Evolutionary conservation across 2,329 filamentous ascomycete species (phyloP).

Genomic region (Pseudogymnoascus sp.): DNA sequence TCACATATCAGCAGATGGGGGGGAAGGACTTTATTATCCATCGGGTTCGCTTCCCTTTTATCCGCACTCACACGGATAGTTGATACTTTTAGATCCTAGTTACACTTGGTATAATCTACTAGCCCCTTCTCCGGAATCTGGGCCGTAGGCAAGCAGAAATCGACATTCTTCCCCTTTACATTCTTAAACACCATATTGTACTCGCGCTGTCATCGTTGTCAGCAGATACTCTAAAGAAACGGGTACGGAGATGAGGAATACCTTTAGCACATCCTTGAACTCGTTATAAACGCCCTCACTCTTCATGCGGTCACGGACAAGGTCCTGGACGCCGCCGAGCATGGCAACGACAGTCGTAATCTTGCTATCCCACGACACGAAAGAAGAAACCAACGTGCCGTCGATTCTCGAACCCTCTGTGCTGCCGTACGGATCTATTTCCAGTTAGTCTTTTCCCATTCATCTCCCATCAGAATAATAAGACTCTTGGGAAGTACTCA

Average conservation of each 20-base stretch:
- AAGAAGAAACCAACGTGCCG: slow-evolving; percentile 32
- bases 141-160: slow-evolving; percentile 10
- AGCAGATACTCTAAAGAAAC: background rate
- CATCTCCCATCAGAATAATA: background rate
- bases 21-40: no score
- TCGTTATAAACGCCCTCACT: slow-evolving; percentile 32
- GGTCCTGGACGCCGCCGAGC: slow-evolving; percentile 32
- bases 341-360: slow-evolving; percentile 35
- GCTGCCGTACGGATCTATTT: slow-evolving; percentile 34
- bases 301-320: slow-evolving; percentile 34
- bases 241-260: background rate
- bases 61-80: background rate
- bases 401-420: slow-evolving; percentile 36
- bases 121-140: slow-evolving; percentile 7
- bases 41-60: background rate
- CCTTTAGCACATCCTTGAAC: slow-evolving; percentile 24
- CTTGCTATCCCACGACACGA: slow-evolving; percentile 39
- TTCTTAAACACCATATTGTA: slow-evolving; percentile 11
- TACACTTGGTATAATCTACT: slow-evolving; percentile 10
- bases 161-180: slow-evolving; percentile 11
- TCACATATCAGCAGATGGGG: no score
- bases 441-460: background rate
- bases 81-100: background rate
- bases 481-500: slow-evolving; percentile 16
- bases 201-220: slow-evolving; percentile 3